These are phyloP conservation scores for Arabidopsis suecica DNA, from an alignment of 345 rosid species.

Conservation along the genomic window DNA sequence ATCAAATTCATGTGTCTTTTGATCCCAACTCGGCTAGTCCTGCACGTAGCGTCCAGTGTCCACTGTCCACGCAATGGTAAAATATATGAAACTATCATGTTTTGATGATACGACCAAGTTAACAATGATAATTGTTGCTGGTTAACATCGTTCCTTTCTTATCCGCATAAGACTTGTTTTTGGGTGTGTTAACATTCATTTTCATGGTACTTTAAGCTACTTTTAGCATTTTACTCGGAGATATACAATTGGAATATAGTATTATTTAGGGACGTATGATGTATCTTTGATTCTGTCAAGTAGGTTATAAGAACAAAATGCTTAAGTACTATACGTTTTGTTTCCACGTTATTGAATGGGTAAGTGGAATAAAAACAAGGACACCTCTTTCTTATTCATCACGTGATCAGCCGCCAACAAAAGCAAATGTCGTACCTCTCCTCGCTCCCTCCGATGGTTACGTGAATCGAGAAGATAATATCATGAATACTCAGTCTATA, in stretches of 20 bases:
- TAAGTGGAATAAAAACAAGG: conserved; percentile 4
- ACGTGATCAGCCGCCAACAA: conserved; percentile 29
- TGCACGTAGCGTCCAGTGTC: background rate
- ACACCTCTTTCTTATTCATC: conserved; percentile 20
- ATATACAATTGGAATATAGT: background rate
- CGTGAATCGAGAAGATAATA: conserved; percentile 21
- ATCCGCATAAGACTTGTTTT: background rate
- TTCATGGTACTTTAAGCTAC: background rate
- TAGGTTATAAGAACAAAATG: too few relatives aligned
- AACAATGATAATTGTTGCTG: background rate
- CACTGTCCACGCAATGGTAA: background rate
- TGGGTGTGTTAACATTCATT: background rate
- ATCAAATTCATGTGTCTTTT: background rate
- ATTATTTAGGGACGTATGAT: background rate
- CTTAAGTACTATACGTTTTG: background rate
- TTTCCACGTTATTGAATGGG: background rate
- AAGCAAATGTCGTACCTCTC: conserved; percentile 11
- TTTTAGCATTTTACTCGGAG: background rate
- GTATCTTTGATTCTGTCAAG: background rate
- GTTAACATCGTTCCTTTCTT: background rate
- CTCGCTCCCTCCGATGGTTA: background rate
- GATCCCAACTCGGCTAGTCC: conserved; percentile 2
- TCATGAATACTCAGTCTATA: background rate
- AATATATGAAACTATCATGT: background rate
- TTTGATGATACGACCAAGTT: background rate